Evolutionary conservation across 768 basidiomycete genomes (phyloP).

Genomic region (Tricholoma flavovirens): DNA sequence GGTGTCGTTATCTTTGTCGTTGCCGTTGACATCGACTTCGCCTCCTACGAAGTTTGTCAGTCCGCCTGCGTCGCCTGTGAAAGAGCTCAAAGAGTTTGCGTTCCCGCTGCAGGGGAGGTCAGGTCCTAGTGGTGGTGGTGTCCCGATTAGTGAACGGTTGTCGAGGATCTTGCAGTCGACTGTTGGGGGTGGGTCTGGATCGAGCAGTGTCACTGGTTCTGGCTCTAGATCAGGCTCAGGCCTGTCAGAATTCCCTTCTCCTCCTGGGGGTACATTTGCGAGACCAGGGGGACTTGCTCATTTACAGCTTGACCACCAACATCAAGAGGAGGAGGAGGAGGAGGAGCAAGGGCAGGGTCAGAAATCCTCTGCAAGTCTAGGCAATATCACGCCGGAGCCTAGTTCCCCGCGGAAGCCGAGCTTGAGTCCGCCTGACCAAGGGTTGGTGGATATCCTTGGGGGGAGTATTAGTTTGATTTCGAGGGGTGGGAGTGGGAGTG

Average conservation of each 20-base stretch:
- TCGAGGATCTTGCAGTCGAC: slow-evolving; percentile 30
- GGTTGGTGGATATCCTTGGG: slow-evolving; percentile 37
- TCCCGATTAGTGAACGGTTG: slow-evolving; percentile 35
- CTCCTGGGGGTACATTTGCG: too few species aligned
- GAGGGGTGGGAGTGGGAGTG: slow-evolving; percentile 25
- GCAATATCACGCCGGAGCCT: not conserved
- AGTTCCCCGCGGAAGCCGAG: not conserved
- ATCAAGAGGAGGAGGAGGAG: too few species aligned
- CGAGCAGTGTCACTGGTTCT: slow-evolving; percentile 2
- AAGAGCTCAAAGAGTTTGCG: slow-evolving; percentile 12
- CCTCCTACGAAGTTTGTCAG: slow-evolving; percentile 33
- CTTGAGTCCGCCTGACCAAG: slow-evolving; percentile 33
- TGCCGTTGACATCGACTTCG: slow-evolving; percentile 16
- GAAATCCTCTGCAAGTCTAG: too few species aligned
- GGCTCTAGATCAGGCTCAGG: not conserved
- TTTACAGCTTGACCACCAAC: not conserved
- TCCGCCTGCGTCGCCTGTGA: slow-evolving; percentile 30
- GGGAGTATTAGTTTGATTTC: slow-evolving; percentile 37
- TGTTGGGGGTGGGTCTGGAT: not conserved
- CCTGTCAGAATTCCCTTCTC: not conserved
- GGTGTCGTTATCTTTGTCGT: not conserved
- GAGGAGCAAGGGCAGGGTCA: too few species aligned
- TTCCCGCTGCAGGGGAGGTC: not conserved
- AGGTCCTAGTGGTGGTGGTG: too few species aligned
- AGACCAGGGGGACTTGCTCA: not conserved